Conservation (phyloP, 495 filamentous ascomycete species). For the Penicillium angulare region DNA sequence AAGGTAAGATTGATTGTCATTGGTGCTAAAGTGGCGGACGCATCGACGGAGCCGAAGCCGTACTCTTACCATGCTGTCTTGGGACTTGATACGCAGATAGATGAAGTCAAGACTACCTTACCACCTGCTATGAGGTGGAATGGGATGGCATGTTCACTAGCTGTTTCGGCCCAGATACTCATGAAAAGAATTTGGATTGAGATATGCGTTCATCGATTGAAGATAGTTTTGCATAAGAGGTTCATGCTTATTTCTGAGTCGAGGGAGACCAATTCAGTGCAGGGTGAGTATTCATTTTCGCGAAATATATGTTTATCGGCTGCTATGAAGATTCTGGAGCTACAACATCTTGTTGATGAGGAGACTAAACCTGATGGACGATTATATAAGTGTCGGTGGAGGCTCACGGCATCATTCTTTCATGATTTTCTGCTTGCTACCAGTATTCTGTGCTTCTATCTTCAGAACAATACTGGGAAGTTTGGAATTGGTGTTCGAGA, state of each 20-base stretch:
- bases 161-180: neutral
- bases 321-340: neutral
- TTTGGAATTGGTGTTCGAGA: neutral
- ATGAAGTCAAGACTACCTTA: constrained; percentile 13
- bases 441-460: neutral
- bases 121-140: neutral
- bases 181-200: neutral
- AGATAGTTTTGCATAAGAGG: neutral
- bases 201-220: neutral
- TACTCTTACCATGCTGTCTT: constrained; percentile 35
- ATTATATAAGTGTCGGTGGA: neutral
- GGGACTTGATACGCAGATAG: constrained; percentile 31
- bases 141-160: neutral
- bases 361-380: neutral
- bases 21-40: constrained; percentile 30
- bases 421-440: neutral
- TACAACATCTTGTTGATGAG: neutral
- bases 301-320: neutral
- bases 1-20: constrained; percentile 30
- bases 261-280: neutral
- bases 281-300: neutral
- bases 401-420: neutral
- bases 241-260: neutral
- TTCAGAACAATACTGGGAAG: neutral
- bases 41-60: constrained; percentile 23